Conservation (phyloP, 2,329 filamentous ascomycete genomes). For the Cordyceps fumosorosea region DNA sequence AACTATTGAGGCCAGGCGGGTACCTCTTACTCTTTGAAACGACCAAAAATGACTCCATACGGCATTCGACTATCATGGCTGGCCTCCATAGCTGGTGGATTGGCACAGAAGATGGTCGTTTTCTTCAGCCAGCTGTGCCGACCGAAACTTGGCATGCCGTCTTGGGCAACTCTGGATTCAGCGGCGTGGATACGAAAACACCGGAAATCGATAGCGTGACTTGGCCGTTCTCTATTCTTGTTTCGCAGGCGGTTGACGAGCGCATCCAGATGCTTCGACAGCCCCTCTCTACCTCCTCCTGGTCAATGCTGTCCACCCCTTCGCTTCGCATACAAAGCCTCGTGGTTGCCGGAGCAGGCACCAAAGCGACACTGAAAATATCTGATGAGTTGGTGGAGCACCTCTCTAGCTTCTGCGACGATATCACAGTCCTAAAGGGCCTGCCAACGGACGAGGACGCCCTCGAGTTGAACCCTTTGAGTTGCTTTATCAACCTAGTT, state of each 20-base stretch:
- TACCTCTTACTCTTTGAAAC: constrained; percentile 23
- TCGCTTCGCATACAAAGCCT: background rate
- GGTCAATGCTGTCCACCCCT: too few species aligned
- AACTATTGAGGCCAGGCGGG: constrained; percentile 24
- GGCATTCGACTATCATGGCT: constrained; percentile 19
- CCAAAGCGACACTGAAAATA: too few species aligned
- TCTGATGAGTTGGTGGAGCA: too few species aligned
- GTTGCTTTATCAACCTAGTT: too few species aligned
- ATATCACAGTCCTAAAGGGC: too few species aligned
- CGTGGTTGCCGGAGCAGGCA: background rate
- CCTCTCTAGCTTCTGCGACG: too few species aligned
- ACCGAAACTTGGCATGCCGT: constrained; percentile 6
- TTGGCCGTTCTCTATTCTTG: constrained; percentile 7
- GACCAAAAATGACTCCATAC: constrained; percentile 13
- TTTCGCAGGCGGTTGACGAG: constrained; percentile 16
- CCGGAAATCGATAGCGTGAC: background rate
- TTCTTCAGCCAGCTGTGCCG: constrained; percentile 7
- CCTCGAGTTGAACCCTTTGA: too few species aligned
- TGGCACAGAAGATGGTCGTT: constrained; percentile 18
- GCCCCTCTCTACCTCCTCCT: background rate
- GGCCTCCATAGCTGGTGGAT: constrained; percentile 26
- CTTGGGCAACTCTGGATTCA: constrained; percentile 7
- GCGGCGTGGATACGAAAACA: constrained; percentile 11
- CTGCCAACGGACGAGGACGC: too few species aligned
- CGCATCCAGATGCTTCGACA: background rate